Percentiles rank a stretch among this genome's conserved stretches.
Conservation (phyloP, 768 basidiomycete species). For the Naganishia antarctica region DNA sequence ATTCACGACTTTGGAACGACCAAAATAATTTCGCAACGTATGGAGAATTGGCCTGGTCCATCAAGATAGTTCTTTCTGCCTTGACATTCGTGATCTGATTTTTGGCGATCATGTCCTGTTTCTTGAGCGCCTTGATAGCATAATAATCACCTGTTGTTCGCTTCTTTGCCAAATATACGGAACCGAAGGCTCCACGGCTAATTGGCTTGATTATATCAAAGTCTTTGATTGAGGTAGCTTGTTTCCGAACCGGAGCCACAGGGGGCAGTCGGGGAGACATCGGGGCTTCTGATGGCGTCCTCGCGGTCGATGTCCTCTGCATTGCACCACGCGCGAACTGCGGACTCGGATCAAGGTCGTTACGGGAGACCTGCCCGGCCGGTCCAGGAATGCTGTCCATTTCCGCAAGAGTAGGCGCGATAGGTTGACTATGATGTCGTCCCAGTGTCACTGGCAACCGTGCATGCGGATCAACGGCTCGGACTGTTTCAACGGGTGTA, state of each 20-base stretch:
- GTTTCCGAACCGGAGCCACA: constrained; percentile 69
- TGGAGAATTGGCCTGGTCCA: constrained; percentile 97
- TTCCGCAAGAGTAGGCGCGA: neutral
- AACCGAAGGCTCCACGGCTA: constrained; percentile 96
- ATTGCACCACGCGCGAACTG: neutral
- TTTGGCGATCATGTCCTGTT: constrained; percentile 99
- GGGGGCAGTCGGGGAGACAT: constrained; percentile 84
- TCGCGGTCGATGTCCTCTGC: constrained; percentile 30
- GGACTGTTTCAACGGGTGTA: neutral
- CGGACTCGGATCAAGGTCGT: neutral
- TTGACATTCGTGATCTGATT: constrained; percentile 99
- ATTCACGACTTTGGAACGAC: constrained; percentile 99
- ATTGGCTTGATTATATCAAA: constrained; percentile 99
- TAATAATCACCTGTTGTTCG: constrained; percentile 96
- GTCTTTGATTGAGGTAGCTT: constrained; percentile 91
- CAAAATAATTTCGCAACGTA: constrained; percentile 97
- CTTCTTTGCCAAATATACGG: constrained; percentile 97
- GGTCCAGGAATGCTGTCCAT: neutral
- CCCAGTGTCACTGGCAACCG: constrained; percentile 40
- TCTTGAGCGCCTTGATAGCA: constrained; percentile 99
- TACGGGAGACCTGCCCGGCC: neutral
- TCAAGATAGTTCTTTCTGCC: constrained; percentile 97
- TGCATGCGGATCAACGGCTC: constrained; percentile 44
- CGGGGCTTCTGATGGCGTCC: constrained; percentile 52
- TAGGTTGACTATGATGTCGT: constrained; percentile 8